Conservation (phyloP, 495 filamentous ascomycete genomes). For the Penicillium cataractarum region DNA sequence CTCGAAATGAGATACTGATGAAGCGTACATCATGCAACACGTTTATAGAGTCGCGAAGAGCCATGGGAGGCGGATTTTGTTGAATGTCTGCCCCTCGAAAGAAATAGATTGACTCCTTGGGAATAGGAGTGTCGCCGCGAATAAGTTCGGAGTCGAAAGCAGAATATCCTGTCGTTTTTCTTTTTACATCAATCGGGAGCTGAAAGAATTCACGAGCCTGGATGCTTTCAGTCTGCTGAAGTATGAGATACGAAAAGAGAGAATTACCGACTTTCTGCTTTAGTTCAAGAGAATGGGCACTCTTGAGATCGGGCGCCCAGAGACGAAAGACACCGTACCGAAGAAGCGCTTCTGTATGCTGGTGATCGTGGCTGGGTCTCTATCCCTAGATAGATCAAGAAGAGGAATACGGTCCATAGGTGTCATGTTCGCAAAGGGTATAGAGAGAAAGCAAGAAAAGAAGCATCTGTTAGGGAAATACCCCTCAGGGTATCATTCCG, state of each 20-base stretch:
- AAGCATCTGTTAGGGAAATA: neutral
- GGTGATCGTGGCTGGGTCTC: slow-evolving; percentile 6
- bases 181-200: slow-evolving; percentile 7
- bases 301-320: slow-evolving; percentile 13
- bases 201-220: slow-evolving; percentile 17
- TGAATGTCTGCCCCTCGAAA: slow-evolving; percentile 1
- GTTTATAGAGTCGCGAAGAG: slow-evolving; percentile 2
- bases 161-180: slow-evolving; percentile 10
- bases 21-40: slow-evolving; percentile 13
- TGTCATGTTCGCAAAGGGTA: neutral
- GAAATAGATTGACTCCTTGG: slow-evolving; percentile 18
- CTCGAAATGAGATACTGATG: neutral
- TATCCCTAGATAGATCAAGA: slow-evolving; percentile 16
- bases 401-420: slow-evolving; percentile 5
- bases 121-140: slow-evolving; percentile 14
- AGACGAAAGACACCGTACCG: slow-evolving; percentile 19
- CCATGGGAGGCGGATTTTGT: neutral
- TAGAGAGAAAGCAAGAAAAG: neutral
- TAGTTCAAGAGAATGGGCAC: neutral
- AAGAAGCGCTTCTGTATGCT: slow-evolving; percentile 9
- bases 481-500: neutral
- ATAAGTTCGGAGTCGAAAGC: slow-evolving; percentile 16
- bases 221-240: neutral
- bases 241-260: neutral
- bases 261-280: slow-evolving; percentile 4